phyloP scores from a whole-genome alignment of 163 green algal species.

The Scenedesmus sp. region DNA sequence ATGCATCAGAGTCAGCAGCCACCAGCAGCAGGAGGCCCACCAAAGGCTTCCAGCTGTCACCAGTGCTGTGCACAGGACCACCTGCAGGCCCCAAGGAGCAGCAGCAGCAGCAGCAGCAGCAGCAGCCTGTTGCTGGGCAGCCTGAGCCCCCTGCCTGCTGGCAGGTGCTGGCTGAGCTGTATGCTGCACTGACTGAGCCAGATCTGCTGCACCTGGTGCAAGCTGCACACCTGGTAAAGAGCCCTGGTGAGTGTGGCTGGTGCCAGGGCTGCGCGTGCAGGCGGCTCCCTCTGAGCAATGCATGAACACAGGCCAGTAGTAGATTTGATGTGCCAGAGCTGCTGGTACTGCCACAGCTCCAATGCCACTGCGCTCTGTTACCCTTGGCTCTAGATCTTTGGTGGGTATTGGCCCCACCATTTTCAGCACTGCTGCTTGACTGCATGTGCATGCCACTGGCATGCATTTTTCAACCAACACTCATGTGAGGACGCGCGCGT shows the following conservation, averaged over 20 bases:
- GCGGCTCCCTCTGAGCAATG: neutral
- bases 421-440: neutral
- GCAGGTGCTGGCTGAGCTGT: slow-evolving; percentile 40
- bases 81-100: neutral
- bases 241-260: slow-evolving; percentile 5
- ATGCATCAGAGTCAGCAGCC: slow-evolving; percentile 8
- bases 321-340: neutral
- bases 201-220: slow-evolving; percentile 29
- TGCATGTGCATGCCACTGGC: neutral
- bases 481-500: too few relatives aligned
- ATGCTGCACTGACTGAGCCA: slow-evolving; percentile 20
- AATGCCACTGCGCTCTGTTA: neutral
- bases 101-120: slow-evolving; percentile 6
- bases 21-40: neutral
- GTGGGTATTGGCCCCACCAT: neutral
- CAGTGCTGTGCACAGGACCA: neutral
- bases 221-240: slow-evolving; percentile 28
- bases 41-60: neutral
- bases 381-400: neutral
- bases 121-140: neutral
- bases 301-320: neutral
- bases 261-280: neutral
- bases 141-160: slow-evolving; percentile 36
- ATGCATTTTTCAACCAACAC: neutral
- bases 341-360: too few relatives aligned